Evolutionary conservation across 2,329 filamentous ascomycete genomes (phyloP).

Genomic region (Ophiostoma tasmaniense): DNA sequence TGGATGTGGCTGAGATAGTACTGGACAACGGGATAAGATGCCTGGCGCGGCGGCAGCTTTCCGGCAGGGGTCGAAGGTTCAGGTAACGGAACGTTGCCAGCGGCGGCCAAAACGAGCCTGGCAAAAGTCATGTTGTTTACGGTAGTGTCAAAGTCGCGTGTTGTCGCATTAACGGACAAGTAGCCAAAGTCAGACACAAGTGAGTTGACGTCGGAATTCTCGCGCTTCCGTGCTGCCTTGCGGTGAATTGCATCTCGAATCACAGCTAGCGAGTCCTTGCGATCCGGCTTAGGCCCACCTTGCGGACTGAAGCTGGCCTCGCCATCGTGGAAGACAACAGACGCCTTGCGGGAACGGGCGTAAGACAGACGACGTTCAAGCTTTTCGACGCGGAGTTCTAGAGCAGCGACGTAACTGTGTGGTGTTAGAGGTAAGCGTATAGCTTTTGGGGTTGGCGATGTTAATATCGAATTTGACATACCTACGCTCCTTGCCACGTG

Average conservation of each 20-base stretch:
- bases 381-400: slow-evolving; percentile 86
- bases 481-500: slow-evolving; percentile 89
- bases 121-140: slow-evolving; percentile 88
- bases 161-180: slow-evolving; percentile 89
- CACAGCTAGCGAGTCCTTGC: slow-evolving; percentile 54
- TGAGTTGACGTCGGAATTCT: slow-evolving; percentile 82
- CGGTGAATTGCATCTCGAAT: slow-evolving; percentile 56
- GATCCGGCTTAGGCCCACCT: slow-evolving; percentile 33
- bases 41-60: slow-evolving; percentile 61
- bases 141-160: slow-evolving; percentile 84
- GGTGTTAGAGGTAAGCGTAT: not conserved
- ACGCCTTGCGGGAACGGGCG: slow-evolving; percentile 62
- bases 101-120: slow-evolving; percentile 75
- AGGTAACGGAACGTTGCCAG: slow-evolving; percentile 64
- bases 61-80: slow-evolving; percentile 43
- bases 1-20: slow-evolving; percentile 81
- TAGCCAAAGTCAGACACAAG: slow-evolving; percentile 91
- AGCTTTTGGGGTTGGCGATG: not conserved
- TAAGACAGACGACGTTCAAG: slow-evolving; percentile 70
- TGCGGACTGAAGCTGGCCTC: slow-evolving; percentile 31
- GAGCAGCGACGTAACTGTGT: slow-evolving; percentile 75
- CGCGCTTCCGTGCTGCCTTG: slow-evolving; percentile 55
- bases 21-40: slow-evolving; percentile 61
- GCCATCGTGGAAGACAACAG: slow-evolving; percentile 56
- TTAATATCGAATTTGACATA: slow-evolving; percentile 26